Percentiles rank a stretch among this genome's conserved stretches.
These are phyloP conservation scores for Vinca major DNA, from an alignment of 305 asterid species.

Conservation along the genomic window DNA sequence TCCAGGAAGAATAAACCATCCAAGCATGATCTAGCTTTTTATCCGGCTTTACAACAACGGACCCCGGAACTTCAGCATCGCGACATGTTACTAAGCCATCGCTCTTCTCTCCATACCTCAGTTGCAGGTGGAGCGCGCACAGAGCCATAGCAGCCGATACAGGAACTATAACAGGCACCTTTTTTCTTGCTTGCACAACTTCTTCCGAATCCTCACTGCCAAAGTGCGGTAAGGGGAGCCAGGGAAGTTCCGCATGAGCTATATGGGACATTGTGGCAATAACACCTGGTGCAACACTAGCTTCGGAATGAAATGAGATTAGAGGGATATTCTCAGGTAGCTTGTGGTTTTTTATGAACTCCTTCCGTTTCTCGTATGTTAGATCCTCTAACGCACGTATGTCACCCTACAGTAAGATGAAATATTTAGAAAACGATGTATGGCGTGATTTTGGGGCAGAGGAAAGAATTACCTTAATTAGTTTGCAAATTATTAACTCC, in stretches of 20 bases:
- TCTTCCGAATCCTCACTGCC: constrained; percentile 28
- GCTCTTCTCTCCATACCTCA: constrained; percentile 86
- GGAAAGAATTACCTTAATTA: constrained; percentile 56
- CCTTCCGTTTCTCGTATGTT: constrained; percentile 68
- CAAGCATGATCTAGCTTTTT: constrained; percentile 75
- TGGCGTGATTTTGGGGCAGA: neutral
- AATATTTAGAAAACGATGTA: no score
- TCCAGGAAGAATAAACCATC: constrained; percentile 90
- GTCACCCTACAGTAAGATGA: constrained; percentile 48
- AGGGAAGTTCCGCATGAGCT: constrained; percentile 81
- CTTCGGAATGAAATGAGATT: constrained; percentile 77
- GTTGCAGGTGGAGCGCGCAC: constrained; percentile 59
- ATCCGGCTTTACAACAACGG: constrained; percentile 66
- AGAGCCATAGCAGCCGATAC: constrained; percentile 69
- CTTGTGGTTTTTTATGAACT: constrained; percentile 53
- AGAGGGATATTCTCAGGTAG: constrained; percentile 66
- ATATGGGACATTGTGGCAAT: constrained; percentile 71
- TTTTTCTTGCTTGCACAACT: constrained; percentile 31
- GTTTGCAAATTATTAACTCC: constrained; percentile 79
- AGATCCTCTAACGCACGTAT: constrained; percentile 80
- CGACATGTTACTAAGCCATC: constrained; percentile 89
- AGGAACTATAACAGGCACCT: constrained; percentile 70
- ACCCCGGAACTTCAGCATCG: constrained; percentile 94
- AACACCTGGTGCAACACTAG: constrained; percentile 56
- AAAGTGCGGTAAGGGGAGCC: constrained; percentile 39